A percentile compares a stretch with the other conserved stretches of the same genome.
phyloP scores from a whole-genome alignment of 352 stramenopile genomes.

The Thraustochytrium striatum region DNA sequence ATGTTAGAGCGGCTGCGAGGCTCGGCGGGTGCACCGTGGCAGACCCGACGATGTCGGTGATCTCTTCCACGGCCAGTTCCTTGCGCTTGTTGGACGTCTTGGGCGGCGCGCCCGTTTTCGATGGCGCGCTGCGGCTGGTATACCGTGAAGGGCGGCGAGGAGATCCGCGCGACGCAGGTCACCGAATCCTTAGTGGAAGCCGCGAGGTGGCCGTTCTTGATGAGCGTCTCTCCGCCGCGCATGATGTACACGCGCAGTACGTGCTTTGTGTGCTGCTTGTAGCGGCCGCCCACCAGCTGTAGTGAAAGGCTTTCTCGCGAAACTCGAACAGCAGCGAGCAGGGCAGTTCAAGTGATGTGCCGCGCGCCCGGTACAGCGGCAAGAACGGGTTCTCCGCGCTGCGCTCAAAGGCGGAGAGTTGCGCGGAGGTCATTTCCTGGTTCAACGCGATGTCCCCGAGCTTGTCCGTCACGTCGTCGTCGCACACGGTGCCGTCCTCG shows the following conservation, averaged over 20 bases:
- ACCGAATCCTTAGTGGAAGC: neutral
- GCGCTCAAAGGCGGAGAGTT: neutral
- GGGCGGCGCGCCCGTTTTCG: no score
- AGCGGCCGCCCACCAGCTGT: conserved; percentile 40
- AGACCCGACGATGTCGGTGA: no score
- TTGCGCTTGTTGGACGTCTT: no score
- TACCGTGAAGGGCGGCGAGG: conserved; percentile 23
- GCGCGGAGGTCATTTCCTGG: neutral
- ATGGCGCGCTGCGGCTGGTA: conserved; percentile 38
- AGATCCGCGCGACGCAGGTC: conserved; percentile 9
- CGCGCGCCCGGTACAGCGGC: conserved; percentile 16
- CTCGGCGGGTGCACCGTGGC: no score
- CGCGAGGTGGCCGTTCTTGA: conserved; percentile 13
- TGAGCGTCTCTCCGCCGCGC: neutral
- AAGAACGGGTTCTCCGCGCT: conserved; percentile 8
- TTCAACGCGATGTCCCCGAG: conserved; percentile 32
- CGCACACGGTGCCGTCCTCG: conserved; percentile 14
- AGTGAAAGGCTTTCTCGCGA: conserved; percentile 43
- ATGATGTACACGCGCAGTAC: conserved; percentile 37
- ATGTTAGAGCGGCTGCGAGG: no score
- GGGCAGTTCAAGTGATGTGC: no score
- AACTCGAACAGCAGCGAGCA: conserved; percentile 41
- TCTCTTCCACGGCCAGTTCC: no score
- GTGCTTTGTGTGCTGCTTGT: conserved; percentile 44
- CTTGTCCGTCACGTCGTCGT: conserved; percentile 33